These are phyloP conservation scores for Saccharomycopsis fibuligera DNA, from an alignment of 805 yeast species.

Conservation along the genomic window DNA sequence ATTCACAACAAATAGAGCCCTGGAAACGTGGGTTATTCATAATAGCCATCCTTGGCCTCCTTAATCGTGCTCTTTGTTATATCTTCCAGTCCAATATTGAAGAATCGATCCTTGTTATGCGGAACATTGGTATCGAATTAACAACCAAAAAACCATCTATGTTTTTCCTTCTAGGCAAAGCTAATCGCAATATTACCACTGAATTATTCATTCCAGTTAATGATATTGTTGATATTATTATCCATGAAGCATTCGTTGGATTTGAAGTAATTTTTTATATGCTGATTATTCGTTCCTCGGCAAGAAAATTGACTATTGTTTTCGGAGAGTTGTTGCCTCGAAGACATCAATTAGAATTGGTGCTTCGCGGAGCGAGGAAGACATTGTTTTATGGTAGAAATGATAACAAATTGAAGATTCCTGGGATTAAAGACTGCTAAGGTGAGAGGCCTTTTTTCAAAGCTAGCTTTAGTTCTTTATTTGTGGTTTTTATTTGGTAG, in stretches of 20 bases:
- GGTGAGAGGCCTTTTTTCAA: no score
- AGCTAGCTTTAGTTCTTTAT: no score
- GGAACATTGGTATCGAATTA: constrained; percentile 37
- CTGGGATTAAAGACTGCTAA: not conserved
- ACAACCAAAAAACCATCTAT: constrained; percentile 27
- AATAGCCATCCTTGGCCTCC: not conserved
- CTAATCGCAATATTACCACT: not conserved
- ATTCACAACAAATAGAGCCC: no score
- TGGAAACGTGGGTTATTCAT: no score
- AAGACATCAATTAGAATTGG: constrained; percentile 34
- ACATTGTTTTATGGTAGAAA: constrained; percentile 27
- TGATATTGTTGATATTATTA: constrained; percentile 41
- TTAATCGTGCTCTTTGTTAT: constrained; percentile 6
- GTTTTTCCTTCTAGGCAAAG: constrained; percentile 3
- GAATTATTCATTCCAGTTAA: constrained; percentile 37
- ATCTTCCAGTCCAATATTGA: constrained; percentile 25
- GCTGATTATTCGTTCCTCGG: constrained; percentile 12
- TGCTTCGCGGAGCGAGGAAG: constrained; percentile 35
- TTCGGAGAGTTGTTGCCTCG: constrained; percentile 39
- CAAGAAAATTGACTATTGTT: constrained; percentile 28
- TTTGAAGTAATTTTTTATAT: constrained; percentile 42
- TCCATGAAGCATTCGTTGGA: constrained; percentile 46
- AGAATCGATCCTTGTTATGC: constrained; percentile 36
- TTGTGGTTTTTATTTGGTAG: no score
- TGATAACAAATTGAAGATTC: constrained; percentile 16